phyloP scores from a whole-genome alignment of 768 basidiomycete species.

The Lyophyllum semitale region DNA sequence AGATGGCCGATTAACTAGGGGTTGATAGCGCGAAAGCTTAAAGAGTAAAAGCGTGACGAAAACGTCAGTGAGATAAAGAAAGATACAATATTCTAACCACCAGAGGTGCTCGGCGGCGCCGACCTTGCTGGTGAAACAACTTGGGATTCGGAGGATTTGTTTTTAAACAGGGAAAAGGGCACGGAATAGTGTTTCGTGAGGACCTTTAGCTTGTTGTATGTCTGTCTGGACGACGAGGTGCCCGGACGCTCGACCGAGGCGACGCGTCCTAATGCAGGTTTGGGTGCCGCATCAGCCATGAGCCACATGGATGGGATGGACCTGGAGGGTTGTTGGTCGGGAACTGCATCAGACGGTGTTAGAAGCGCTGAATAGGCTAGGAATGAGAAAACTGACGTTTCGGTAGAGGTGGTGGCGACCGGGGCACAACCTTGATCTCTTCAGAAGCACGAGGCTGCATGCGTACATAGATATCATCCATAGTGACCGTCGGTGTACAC shows the following conservation, averaged over 20 bases:
- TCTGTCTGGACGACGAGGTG: conserved; percentile 13
- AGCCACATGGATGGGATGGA: conserved; percentile 54
- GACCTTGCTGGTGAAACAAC: conserved; percentile 14
- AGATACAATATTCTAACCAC: not conserved
- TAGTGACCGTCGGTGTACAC: conserved; percentile 18
- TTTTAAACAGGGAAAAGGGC: conserved; percentile 41
- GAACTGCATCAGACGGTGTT: not conserved
- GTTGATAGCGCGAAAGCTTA: not conserved
- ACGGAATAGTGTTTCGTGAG: conserved; percentile 53
- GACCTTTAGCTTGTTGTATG: conserved; percentile 41
- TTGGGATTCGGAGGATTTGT: conserved; percentile 1
- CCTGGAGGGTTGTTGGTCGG: not conserved
- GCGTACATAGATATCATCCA: conserved; percentile 31
- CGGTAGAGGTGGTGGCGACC: conserved; percentile 28
- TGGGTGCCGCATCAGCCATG: conserved; percentile 38
- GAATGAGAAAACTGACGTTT: not conserved
- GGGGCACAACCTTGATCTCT: conserved; percentile 34
- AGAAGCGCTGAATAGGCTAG: not conserved
- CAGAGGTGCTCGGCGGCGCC: conserved; percentile 6
- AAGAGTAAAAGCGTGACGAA: not conserved
- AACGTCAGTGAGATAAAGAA: not conserved
- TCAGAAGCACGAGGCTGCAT: conserved; percentile 17
- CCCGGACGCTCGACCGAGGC: conserved; percentile 27
- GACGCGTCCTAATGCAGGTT: conserved; percentile 32
- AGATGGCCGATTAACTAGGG: not conserved